These are phyloP conservation scores for Acacia concinna DNA, from an alignment of 331 rosid genomes.

Conservation along the genomic window DNA sequence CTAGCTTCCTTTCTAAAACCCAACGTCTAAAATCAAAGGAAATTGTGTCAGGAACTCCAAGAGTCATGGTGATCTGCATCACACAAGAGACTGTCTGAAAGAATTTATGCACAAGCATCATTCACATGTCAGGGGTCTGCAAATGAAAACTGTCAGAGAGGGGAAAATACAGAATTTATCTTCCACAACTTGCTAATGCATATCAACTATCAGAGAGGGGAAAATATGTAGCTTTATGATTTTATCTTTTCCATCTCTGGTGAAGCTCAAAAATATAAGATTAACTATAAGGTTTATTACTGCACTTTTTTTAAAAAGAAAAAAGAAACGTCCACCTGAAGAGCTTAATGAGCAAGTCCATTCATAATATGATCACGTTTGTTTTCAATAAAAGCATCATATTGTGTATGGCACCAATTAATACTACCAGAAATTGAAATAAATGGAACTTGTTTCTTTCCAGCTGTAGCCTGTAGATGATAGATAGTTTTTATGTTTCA, in stretches of 20 bases:
- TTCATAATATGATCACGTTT: slow-evolving; percentile 19
- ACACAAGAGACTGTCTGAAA: slow-evolving; percentile 29
- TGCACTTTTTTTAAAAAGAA: background rate
- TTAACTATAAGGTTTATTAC: slow-evolving; percentile 4
- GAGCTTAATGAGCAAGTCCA: slow-evolving; percentile 18
- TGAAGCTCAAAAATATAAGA: slow-evolving; percentile 26
- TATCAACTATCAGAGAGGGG: background rate
- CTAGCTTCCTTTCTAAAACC: slow-evolving; percentile 85
- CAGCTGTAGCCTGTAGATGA: background rate
- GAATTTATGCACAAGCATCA: slow-evolving; percentile 17
- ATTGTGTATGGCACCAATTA: slow-evolving; percentile 5
- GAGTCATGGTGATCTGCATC: slow-evolving; percentile 31
- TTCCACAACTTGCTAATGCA: background rate
- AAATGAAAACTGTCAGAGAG: background rate
- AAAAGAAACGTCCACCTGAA: background rate
- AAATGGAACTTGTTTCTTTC: background rate
- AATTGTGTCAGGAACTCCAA: slow-evolving; percentile 36
- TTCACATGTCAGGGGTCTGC: background rate
- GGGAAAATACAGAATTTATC: background rate
- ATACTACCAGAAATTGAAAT: background rate
- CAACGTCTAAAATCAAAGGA: slow-evolving; percentile 68
- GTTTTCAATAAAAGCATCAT: slow-evolving; percentile 25
- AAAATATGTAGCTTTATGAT: background rate
- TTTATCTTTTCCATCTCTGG: slow-evolving; percentile 6
- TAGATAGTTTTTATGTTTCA: background rate